Percentiles rank a stretch among this genome's conserved stretches.
phyloP scores from a whole-genome alignment of 768 basidiomycete species.

The Tricholoma sp. region DNA sequence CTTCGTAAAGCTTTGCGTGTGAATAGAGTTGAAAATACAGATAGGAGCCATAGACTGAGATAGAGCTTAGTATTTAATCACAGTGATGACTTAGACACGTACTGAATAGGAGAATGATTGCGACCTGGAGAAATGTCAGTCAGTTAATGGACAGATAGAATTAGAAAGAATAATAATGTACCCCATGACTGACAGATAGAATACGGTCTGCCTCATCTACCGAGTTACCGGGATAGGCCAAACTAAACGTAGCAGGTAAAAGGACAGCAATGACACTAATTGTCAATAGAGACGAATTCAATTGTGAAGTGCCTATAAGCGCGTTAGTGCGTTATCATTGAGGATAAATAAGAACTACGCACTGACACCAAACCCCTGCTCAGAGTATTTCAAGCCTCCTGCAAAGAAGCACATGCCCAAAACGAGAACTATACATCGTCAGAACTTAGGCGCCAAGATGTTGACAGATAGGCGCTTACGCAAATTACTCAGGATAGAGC shows the following conservation, averaged over 20 bases:
- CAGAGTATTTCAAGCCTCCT: constrained; percentile 71
- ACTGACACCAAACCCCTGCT: constrained; percentile 78
- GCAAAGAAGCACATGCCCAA: constrained; percentile 92
- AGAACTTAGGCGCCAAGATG: background rate
- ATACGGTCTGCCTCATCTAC: constrained; percentile 38
- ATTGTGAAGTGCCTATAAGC: constrained; percentile 52
- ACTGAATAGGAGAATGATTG: constrained; percentile 78
- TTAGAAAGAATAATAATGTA: constrained; percentile 27
- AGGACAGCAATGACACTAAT: constrained; percentile 78
- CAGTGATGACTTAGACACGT: constrained; percentile 22
- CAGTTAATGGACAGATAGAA: background rate
- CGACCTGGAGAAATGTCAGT: constrained; percentile 39
- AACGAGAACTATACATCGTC: constrained; percentile 53
- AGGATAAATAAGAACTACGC: constrained; percentile 32
- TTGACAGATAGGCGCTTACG: constrained; percentile 38
- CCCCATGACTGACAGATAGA: constrained; percentile 69
- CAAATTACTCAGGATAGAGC: constrained; percentile 83
- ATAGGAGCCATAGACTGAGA: constrained; percentile 67
- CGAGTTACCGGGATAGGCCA: constrained; percentile 29
- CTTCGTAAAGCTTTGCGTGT: constrained; percentile 64
- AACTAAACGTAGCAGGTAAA: constrained; percentile 77
- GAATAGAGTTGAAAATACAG: constrained; percentile 79
- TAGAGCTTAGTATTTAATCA: constrained; percentile 17
- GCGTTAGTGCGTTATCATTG: background rate
- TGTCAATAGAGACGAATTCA: constrained; percentile 72